A percentile compares a stretch with the other conserved stretches of the same genome.
Conservation (phyloP, 2,329 filamentous ascomycete species). For the Pestalotiopsis sp. region DNA sequence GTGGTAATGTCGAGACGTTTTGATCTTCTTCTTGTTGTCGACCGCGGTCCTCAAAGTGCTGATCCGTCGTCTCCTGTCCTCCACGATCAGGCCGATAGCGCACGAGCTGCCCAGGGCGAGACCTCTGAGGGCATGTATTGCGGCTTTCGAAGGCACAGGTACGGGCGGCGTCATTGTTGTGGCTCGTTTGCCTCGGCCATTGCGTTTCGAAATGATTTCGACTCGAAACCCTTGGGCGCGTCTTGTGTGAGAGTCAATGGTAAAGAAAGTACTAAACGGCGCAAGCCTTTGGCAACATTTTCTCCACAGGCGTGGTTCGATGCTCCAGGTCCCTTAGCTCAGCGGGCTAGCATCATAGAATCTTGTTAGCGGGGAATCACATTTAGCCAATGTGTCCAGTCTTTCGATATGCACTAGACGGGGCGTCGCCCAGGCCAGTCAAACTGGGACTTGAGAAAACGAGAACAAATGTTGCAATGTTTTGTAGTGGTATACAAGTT, state of each 20-base stretch:
- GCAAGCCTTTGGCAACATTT: not conserved
- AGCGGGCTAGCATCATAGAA: not conserved
- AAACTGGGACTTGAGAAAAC: not conserved
- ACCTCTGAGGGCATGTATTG: constrained; percentile 57
- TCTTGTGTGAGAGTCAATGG: constrained; percentile 2
- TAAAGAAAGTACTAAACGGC: not conserved
- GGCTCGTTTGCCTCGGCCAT: constrained; percentile 18
- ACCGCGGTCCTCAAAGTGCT: constrained; percentile 52
- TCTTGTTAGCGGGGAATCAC: not conserved
- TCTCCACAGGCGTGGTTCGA: constrained; percentile 9
- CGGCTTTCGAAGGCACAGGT: constrained; percentile 57
- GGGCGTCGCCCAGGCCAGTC: not conserved
- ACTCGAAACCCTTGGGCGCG: not conserved
- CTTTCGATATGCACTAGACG: not conserved
- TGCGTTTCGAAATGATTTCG: constrained; percentile 12
- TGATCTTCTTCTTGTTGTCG: constrained; percentile 55
- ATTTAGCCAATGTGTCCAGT: not conserved
- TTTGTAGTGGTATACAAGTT: too few species aligned
- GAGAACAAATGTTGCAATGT: too few species aligned
- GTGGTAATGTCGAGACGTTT: constrained; percentile 38
- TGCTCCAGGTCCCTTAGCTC: not conserved
- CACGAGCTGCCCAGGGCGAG: constrained; percentile 60
- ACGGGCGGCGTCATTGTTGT: constrained; percentile 46
- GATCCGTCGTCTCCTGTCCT: constrained; percentile 59
- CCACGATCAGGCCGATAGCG: constrained; percentile 55